Percentiles rank a stretch among this genome's conserved stretches.
phyloP scores from a whole-genome alignment of 176 grass and related monocot genomes.

The Avena atlantica region DNA sequence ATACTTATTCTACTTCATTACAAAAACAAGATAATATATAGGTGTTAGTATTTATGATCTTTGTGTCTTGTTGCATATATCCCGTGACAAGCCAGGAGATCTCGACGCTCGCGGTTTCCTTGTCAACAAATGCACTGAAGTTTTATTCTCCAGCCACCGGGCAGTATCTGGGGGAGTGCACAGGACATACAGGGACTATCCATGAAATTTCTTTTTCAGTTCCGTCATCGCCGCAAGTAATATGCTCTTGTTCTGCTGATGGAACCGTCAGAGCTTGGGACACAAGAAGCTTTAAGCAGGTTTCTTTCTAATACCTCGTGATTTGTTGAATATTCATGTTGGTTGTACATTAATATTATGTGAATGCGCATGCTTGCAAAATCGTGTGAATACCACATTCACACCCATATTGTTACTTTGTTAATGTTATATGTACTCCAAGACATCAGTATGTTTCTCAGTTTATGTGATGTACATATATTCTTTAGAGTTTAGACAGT shows the following conservation, averaged over 20 bases:
- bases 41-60: constrained; percentile 34
- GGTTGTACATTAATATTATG: background rate
- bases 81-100: constrained; percentile 78
- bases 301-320: constrained; percentile 40
- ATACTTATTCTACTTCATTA: background rate
- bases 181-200: constrained; percentile 67
- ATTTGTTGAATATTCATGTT: background rate
- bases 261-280: constrained; percentile 96
- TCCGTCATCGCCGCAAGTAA: constrained; percentile 66
- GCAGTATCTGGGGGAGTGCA: constrained; percentile 82
- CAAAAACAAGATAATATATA: background rate
- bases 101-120: constrained; percentile 74
- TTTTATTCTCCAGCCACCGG: constrained; percentile 85
- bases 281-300: constrained; percentile 86
- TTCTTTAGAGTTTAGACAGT: background rate
- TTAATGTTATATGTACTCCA: background rate
- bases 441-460: background rate
- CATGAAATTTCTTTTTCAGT: constrained; percentile 87
- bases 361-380: background rate
- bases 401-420: background rate
- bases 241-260: constrained; percentile 89
- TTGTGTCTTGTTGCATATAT: constrained; percentile 34
- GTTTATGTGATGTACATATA: background rate
- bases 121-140: constrained; percentile 81
- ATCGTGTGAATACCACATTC: background rate